Base-by-base conservation (phyloP, 1,284 basidiomycete species). In the Phellopilus nigrolimitatus region DNA sequence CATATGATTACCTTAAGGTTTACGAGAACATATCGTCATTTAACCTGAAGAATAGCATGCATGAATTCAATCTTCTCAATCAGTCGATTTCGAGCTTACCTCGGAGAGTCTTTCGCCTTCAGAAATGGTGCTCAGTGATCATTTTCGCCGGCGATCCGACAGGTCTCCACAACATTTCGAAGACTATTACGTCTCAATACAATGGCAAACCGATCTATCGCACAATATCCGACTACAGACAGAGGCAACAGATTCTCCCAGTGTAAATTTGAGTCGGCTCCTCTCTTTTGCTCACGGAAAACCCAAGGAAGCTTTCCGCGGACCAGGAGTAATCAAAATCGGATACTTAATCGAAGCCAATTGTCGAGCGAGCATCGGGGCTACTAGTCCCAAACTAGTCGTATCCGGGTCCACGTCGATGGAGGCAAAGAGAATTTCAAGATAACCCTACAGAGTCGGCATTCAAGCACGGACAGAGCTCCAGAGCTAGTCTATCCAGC, bases 71-170 rank as follows among this genome's bases (percentile, higher is more conserved):
- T 36, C 30, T 27, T 28, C 22, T 42, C 19, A 27, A 15, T 43
- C 13, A 24, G 24, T 33, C 33, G 19, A 43, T 37, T 38, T 45
- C 49, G 49, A 51, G 31, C 49, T 38, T 45, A 51, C 41, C 25
- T 51, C 49, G 49, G 49, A 22, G 19, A 24, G 41, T 27, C 22
- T 19, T 15, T n/a, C n/a, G 17, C 34, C 12, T 6, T 8, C 10
- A 25, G 28, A 9, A 17, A 13, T 21, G 24, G 28, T 24, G 27
- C 9, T 12, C 31, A 17, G 30, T 22, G 24, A 48, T 38, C 28
- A 15, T 25, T 19, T 39, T 39, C 46, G 22, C 46, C 24, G 33
- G 19, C 5, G 21, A 36, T 2, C 22, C 24, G 24, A 30, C 41
- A 17, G 24, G 27, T 12, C 9, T 7, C 41, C 27, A 37, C 36